These are phyloP conservation scores for Cardamine chenopodiifolia DNA, from an alignment of 345 rosid species.

Conservation along the genomic window DNA sequence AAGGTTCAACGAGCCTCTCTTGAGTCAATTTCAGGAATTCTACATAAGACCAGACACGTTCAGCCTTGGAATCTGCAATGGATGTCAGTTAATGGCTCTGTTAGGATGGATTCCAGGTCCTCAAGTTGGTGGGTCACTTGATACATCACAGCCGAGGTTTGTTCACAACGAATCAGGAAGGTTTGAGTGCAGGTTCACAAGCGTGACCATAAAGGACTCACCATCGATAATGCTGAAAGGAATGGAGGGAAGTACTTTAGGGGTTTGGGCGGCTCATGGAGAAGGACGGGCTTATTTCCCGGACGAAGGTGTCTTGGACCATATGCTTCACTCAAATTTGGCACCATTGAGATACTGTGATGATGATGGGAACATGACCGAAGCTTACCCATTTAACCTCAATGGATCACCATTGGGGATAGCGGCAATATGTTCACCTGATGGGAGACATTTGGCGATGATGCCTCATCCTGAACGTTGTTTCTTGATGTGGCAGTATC, in stretches of 20 bases:
- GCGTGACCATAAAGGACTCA: conserved; percentile 72
- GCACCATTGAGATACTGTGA: conserved; percentile 88
- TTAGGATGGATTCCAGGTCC: conserved; percentile 98
- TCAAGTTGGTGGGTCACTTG: conserved; percentile 79
- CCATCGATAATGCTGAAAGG: conserved; percentile 93
- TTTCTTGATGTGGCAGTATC: conserved; percentile 98
- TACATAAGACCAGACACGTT: conserved; percentile 83
- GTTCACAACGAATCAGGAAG: conserved; percentile 92
- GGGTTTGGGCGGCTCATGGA: conserved; percentile 98
- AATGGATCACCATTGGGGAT: conserved; percentile 97
- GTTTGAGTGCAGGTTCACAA: conserved; percentile 89
- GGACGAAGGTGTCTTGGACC: conserved; percentile 79
- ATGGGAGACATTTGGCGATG: conserved; percentile 95
- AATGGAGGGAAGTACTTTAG: conserved; percentile 92
- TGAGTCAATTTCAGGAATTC: conserved; percentile 83
- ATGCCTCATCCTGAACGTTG: conserved; percentile 99
- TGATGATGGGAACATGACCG: conserved; percentile 80
- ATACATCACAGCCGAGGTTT: conserved; percentile 82
- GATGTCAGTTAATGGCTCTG: conserved; percentile 93
- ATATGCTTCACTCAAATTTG: conserved; percentile 64
- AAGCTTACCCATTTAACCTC: conserved; percentile 82
- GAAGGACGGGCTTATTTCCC: conserved; percentile 96
- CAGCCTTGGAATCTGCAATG: conserved; percentile 94
- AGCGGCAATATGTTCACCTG: conserved; percentile 91
- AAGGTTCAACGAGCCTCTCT: conserved; percentile 72